Evolutionary conservation across 225 moss, liverwort and hornwort genomes (phyloP).

Genomic region (Polytrichum commune): DNA sequence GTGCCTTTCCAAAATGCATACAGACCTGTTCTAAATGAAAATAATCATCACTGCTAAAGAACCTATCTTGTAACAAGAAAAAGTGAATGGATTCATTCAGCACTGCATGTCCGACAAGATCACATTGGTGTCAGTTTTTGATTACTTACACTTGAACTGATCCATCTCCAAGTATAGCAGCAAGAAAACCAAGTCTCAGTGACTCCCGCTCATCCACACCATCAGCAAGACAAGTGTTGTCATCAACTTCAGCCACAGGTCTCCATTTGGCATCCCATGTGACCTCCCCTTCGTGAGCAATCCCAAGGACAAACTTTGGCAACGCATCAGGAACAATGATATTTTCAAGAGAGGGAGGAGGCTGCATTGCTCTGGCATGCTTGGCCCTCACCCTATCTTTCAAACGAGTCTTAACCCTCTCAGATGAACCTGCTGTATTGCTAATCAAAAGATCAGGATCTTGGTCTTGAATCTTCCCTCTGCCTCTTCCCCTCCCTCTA

Average conservation of each 20-base stretch:
- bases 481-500: conserved; percentile 24
- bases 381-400: conserved; percentile 55
- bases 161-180: conserved; percentile 82
- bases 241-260: conserved; percentile 38
- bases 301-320: conserved; percentile 69
- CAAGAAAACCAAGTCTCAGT: conserved; percentile 77
- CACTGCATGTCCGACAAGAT: neutral
- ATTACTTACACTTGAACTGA: conserved; percentile 89
- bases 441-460: conserved; percentile 7
- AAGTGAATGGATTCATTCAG: neutral
- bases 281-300: conserved; percentile 81
- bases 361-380: conserved; percentile 16
- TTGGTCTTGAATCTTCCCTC: conserved; percentile 28
- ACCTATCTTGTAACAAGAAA: neutral
- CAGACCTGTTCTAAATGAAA: no score
- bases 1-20: no score
- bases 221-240: conserved; percentile 8
- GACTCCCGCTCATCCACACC: conserved; percentile 50
- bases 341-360: conserved; percentile 24
- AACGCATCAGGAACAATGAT: conserved; percentile 10
- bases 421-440: conserved; percentile 27
- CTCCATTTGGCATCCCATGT: conserved; percentile 98
- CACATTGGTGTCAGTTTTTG: neutral
- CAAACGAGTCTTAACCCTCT: conserved; percentile 26
- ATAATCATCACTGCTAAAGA: neutral